Evolutionary conservation across 352 stramenopile species (phyloP).

Genomic region (Phytophthora colocasiae): DNA sequence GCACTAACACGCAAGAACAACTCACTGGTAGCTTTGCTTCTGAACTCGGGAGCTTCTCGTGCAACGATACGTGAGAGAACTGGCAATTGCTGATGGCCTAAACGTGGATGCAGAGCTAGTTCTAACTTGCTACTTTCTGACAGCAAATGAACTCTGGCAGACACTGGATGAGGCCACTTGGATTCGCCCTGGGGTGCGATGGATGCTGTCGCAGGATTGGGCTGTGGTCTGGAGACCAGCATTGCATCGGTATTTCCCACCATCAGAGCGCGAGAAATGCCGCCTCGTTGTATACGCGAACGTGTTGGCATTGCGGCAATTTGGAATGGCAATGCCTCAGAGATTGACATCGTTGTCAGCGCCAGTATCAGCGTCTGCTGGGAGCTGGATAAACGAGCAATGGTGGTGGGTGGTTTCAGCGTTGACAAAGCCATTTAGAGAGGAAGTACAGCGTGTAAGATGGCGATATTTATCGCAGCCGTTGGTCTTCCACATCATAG

Average conservation of each 20-base stretch:
- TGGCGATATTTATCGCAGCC: slow-evolving; percentile 58
- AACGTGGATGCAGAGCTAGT: neutral
- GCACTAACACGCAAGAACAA: slow-evolving; percentile 60
- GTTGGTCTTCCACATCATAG: slow-evolving; percentile 57
- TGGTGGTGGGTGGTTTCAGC: slow-evolving; percentile 23
- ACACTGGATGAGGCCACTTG: slow-evolving; percentile 34
- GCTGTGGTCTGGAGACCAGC: slow-evolving; percentile 63
- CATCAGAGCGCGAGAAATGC: slow-evolving; percentile 62
- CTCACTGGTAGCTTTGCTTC: slow-evolving; percentile 46
- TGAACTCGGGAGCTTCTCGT: slow-evolving; percentile 62
- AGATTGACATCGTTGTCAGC: slow-evolving; percentile 2
- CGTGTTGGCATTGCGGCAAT: slow-evolving; percentile 33
- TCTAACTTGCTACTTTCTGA: neutral
- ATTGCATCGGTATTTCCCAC: slow-evolving; percentile 62
- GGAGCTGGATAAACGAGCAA: slow-evolving; percentile 8
- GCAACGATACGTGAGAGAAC: slow-evolving; percentile 41
- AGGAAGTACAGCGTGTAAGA: slow-evolving; percentile 13
- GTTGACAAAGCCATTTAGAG: slow-evolving; percentile 2
- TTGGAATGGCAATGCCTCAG: neutral
- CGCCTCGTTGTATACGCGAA: slow-evolving; percentile 66
- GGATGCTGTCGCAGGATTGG: slow-evolving; percentile 63
- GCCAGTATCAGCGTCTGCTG: neutral
- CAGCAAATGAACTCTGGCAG: slow-evolving; percentile 38
- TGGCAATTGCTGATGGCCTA: neutral
- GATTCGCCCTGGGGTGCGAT: slow-evolving; percentile 46